Conservation (phyloP, 345 rosid genomes). For the Combretum micranthum region DNA sequence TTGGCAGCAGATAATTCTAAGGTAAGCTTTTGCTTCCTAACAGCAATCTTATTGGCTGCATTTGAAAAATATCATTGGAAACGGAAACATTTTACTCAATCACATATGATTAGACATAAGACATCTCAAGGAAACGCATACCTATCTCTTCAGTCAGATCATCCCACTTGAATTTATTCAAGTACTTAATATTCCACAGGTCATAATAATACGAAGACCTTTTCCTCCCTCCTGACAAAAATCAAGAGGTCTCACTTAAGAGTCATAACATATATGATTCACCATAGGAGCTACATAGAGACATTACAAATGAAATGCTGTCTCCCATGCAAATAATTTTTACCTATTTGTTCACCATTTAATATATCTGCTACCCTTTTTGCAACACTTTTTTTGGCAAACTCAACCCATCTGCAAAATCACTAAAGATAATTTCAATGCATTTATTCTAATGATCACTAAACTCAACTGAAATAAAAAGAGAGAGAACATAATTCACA, state of each 20-base stretch:
- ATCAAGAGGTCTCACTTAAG: not conserved
- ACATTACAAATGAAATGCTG: not conserved
- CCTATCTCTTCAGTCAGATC: slow-evolving; percentile 88
- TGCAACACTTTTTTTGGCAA: slow-evolving; percentile 61
- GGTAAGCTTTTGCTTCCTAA: slow-evolving; percentile 71
- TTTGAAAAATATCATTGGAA: slow-evolving; percentile 6
- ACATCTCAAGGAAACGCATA: slow-evolving; percentile 16
- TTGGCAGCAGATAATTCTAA: slow-evolving; percentile 86
- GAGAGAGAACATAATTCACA: not conserved
- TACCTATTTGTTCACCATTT: slow-evolving; percentile 94
- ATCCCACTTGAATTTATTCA: slow-evolving; percentile 95
- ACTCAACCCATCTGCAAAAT: slow-evolving; percentile 86
- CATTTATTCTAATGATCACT: not conserved
- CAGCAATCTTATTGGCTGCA: slow-evolving; percentile 79
- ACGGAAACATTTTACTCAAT: not conserved
- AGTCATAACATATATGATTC: too few relatives aligned
- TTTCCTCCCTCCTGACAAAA: slow-evolving; percentile 73
- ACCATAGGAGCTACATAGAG: too few relatives aligned
- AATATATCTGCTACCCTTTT: slow-evolving; percentile 78
- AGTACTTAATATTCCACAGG: slow-evolving; percentile 91
- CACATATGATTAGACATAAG: slow-evolving; percentile 2
- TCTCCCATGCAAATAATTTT: not conserved
- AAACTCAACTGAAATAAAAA: not conserved
- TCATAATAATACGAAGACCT: slow-evolving; percentile 70
- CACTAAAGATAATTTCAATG: not conserved